Evolutionary conservation across 371 early-diverging fungal species (phyloP).

Genomic region (Actinomortierella wolfii): DNA sequence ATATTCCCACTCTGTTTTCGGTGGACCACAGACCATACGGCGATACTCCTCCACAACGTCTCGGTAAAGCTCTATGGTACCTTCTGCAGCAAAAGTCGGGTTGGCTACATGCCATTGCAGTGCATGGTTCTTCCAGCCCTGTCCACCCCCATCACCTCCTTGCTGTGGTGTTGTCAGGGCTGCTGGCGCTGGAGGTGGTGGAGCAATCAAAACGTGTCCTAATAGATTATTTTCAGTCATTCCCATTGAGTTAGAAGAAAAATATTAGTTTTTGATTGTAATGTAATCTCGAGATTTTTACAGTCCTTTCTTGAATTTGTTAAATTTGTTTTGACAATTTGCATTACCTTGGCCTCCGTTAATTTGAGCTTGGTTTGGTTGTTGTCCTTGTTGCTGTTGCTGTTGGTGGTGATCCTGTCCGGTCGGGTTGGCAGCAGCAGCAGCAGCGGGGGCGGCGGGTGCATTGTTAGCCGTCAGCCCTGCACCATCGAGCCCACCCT

Average conservation of each 20-base stretch:
- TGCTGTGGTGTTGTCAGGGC: constrained; percentile 6
- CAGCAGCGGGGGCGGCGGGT: constrained; percentile 8
- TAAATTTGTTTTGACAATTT: too few relatives aligned
- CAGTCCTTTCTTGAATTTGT: too few relatives aligned
- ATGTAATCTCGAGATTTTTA: too few relatives aligned
- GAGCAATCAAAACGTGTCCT: constrained; percentile 29
- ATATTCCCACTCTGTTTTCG: constrained; percentile 18
- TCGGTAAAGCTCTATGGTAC: constrained; percentile 34
- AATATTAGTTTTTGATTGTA: too few relatives aligned
- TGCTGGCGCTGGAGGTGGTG: constrained; percentile 22
- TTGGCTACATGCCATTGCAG: constrained; percentile 46
- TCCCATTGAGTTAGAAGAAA: too few relatives aligned
- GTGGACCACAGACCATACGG: constrained; percentile 32
- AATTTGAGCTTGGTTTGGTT: constrained; percentile 1
- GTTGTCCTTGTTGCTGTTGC: constrained; percentile 4
- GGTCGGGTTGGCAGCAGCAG: not conserved
- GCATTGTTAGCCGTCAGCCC: constrained; percentile 4
- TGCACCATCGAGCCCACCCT: constrained; percentile 33
- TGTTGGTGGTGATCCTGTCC: not conserved
- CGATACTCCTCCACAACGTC: constrained; percentile 41
- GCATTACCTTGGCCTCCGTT: too few relatives aligned
- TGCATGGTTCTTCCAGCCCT: constrained; percentile 40
- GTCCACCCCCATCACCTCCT: constrained; percentile 35
- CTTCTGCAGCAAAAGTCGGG: constrained; percentile 44
- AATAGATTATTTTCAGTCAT: not conserved